phyloP scores from a whole-genome alignment of 225 moss, liverwort and hornwort species.

The Pseudoscleropodium purum region DNA sequence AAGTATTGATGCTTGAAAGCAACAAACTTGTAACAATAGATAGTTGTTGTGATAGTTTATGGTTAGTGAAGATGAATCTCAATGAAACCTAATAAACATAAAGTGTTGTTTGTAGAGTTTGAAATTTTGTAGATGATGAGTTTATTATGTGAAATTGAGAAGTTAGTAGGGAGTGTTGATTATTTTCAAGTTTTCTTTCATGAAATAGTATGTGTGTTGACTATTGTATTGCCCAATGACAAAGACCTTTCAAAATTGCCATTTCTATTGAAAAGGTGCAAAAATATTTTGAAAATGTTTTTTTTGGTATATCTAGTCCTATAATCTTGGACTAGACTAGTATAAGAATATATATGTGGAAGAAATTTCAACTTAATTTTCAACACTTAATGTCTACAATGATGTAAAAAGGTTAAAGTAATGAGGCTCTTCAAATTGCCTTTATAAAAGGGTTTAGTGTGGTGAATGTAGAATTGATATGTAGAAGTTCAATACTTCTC shows the following conservation, averaged over 20 bases:
- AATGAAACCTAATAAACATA: not conserved
- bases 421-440: not conserved
- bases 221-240: not conserved
- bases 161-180: not conserved
- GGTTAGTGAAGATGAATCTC: no score
- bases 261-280: no score
- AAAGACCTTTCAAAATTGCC: no score
- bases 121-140: not conserved
- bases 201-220: no score
- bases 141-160: not conserved
- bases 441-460: not conserved
- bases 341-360: no score
- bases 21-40: rapidly evolving
- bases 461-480: not conserved
- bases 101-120: not conserved
- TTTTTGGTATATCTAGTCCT: no score
- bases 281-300: no score
- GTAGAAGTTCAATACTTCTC: no score
- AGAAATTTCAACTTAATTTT: no score
- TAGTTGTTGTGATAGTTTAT: not conserved
- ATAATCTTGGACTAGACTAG: no score
- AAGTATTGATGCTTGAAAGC: not conserved
- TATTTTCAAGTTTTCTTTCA: not conserved
- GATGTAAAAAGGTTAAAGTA: no score
- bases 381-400: no score